Evolutionary conservation across 1,139 yeast species (phyloP).

Genomic region (Geotrichum histeridarum): DNA sequence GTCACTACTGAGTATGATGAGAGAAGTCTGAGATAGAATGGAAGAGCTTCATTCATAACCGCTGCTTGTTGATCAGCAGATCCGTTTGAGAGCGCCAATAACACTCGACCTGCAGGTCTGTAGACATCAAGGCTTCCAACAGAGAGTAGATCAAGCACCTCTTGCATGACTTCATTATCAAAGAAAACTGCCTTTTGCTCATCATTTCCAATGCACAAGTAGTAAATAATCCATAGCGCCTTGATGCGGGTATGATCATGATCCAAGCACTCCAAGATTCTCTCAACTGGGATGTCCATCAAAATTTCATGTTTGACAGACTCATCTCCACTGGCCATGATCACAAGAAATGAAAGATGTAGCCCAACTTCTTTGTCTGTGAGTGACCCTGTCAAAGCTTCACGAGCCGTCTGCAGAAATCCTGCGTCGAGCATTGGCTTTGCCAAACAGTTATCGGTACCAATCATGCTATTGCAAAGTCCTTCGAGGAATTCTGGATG

Average conservation of each 20-base stretch:
- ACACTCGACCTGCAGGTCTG: neutral
- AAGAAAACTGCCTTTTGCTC: neutral
- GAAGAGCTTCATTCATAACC: neutral
- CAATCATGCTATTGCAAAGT: neutral
- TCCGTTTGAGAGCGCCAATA: neutral
- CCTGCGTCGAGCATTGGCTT: neutral
- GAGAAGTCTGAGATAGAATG: neutral
- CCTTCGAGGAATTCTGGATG: neutral
- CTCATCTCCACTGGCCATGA: neutral
- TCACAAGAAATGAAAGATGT: neutral
- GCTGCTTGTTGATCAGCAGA: neutral
- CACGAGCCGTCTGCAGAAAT: neutral
- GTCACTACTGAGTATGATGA: neutral
- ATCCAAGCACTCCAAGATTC: neutral
- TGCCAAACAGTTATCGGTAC: neutral
- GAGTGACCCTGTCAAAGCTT: neutral
- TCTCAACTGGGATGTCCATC: neutral
- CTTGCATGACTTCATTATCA: neutral
- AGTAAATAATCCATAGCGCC: neutral
- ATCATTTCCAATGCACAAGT: neutral
- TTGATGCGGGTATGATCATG: neutral
- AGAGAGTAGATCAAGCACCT: neutral
- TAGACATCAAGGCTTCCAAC: neutral
- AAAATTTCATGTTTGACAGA: neutral
- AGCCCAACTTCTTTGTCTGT: neutral